Base-by-base conservation (phyloP, 2,329 filamentous ascomycete species). In the Penicillium sp. region DNA sequence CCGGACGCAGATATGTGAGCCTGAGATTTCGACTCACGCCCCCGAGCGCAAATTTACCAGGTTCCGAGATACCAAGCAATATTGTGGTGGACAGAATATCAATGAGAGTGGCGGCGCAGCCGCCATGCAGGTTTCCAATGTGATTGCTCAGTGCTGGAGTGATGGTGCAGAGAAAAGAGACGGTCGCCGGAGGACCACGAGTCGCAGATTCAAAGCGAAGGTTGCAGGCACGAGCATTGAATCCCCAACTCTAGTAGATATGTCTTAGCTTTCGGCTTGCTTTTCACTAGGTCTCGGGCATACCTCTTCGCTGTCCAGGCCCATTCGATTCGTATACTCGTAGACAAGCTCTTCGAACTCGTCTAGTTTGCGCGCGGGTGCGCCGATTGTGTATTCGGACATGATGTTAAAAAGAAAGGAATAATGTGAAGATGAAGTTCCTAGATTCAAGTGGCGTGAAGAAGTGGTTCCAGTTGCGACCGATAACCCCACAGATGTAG, bases 81-180 rank as follows among this genome's bases (percentile, higher is more conserved):
- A 77, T 68, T 12, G 77, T 58, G 2, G 76, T 77, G 0, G 83
- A 85, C 50, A 76, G 72, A 40, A 75, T 66, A 62, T 87, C 84
- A 48, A 85, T 80, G 3, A 87, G 62, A 0, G 80, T 80, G 2
- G 83, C 75, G 0, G 77, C 71, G 45, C 77, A 80, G 12, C 92
- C 92, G n/a, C 85, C 87, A 63, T 93, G 92, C 55, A 96, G 69
- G 62, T 95, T 96, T 27, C 89, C 90, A 55, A 95, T 66, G 46
- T 85, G 76, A 71, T 96, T 98, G 43, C 89, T 95, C 54, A 96
- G 71, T 57, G 95, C 86, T 12, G 84, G 79, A 22, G 89, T 94
- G 62, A 96, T 93, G 52, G 47, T 61, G 23, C 64, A 45, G 4
- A 56, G 54, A 37, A 57, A 68, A 4, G 56, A 56, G 35, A 57